Conservation (phyloP, 83 land plant genomes). For the Thuja plicata region DNA sequence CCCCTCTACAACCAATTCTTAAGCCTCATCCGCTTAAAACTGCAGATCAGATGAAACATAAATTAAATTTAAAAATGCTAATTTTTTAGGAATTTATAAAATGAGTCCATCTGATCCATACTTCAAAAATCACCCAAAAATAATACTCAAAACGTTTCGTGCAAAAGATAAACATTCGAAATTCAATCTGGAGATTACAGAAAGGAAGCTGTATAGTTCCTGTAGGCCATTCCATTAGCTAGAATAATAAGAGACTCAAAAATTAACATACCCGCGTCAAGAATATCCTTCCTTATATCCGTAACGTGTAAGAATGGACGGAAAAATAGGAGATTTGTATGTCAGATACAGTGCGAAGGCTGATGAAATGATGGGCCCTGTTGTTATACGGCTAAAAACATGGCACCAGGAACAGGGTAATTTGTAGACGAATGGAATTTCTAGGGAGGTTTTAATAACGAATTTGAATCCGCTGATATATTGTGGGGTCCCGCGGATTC, state of each 20-base stretch:
- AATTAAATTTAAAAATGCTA: not conserved
- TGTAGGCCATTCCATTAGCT: not conserved
- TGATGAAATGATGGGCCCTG: not conserved
- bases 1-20: not conserved
- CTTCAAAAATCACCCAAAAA: no score
- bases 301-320: not conserved
- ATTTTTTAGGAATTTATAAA: not conserved
- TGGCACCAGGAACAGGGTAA: no score
- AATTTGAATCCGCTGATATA: not conserved
- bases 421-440: not conserved
- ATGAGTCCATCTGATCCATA: not conserved
- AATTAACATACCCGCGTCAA: not conserved
- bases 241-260: not conserved
- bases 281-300: not conserved
- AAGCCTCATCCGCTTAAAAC: not conserved
- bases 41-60: not conserved
- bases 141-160: not conserved
- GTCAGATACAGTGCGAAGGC: not conserved
- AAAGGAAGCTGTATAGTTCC: not conserved
- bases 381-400: no score
- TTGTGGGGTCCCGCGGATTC: not conserved
- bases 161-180: not conserved
- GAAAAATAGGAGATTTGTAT: not conserved
- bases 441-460: not conserved
- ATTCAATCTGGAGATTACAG: not conserved